Evolutionary conservation across 148 eudicot genomes (phyloP).

Genomic region (Chenopodium album): DNA sequence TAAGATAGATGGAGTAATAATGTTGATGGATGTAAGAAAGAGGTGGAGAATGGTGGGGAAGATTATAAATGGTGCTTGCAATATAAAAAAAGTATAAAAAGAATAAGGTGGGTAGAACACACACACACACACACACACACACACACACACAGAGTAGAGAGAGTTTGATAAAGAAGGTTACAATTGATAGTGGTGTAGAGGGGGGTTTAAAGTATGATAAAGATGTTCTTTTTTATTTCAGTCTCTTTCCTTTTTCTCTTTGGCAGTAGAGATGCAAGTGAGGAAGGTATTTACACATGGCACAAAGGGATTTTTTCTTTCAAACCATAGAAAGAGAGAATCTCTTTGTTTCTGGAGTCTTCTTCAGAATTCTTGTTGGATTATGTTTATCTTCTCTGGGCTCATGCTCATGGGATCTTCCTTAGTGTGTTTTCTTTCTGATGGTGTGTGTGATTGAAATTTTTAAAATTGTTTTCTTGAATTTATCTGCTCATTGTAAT

Average conservation of each 20-base stretch:
- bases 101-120: no score
- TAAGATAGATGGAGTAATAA: no score
- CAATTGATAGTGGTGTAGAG: background rate
- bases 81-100: no score
- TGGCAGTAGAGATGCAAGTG: no score
- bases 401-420: background rate
- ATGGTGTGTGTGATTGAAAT: background rate
- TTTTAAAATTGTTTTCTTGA: background rate
- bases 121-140: no score
- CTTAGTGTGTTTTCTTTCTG: background rate
- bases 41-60: no score
- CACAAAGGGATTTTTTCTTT: no score
- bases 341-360: background rate
- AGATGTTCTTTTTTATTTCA: background rate
- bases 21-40: no score
- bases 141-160: background rate
- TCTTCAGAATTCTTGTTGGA: background rate
- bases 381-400: background rate
- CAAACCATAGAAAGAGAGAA: no score
- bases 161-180: background rate
- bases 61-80: no score
- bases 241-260: background rate
- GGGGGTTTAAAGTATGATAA: conserved; percentile 1
- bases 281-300: no score
- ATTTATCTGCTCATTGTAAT: background rate